Conservation (phyloP, 2,329 filamentous ascomycete species). For the Fusarium transvaalense region DNA sequence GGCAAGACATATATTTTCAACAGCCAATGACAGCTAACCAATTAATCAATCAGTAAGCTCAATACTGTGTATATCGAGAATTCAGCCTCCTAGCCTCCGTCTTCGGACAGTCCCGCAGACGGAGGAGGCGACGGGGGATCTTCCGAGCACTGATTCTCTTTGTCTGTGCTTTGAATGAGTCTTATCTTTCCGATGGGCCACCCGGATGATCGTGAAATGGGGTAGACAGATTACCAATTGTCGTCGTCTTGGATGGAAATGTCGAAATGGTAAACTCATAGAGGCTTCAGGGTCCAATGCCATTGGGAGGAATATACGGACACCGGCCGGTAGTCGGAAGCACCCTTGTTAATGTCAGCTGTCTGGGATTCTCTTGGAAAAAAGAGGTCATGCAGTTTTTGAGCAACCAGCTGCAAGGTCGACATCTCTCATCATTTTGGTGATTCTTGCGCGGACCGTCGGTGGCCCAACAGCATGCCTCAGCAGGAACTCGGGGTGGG, state of each 20-base stretch:
- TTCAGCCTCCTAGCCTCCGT: conserved; percentile 27
- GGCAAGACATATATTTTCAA: background rate
- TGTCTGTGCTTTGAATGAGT: conserved; percentile 10
- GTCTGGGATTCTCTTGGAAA: conserved; percentile 2
- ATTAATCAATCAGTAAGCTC: conserved; percentile 46
- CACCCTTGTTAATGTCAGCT: conserved; percentile 10
- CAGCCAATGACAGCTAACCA: conserved; percentile 34
- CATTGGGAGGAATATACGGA: conserved; percentile 27
- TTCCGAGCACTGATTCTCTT: conserved; percentile 6
- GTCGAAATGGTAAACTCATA: conserved; percentile 37
- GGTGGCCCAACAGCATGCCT: conserved; percentile 45
- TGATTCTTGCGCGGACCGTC: conserved; percentile 45
- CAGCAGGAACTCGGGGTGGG: conserved; percentile 51
- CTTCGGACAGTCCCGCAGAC: conserved; percentile 35
- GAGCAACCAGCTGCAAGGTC: conserved; percentile 2
- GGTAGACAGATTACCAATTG: conserved; percentile 35
- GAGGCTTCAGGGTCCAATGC: conserved; percentile 10
- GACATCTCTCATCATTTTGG: conserved; percentile 34
- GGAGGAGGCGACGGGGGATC: conserved; percentile 31
- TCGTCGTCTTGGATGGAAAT: conserved; percentile 22
- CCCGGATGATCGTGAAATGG: conserved; percentile 10
- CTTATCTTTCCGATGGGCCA: conserved; percentile 4
- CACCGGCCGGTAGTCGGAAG: conserved; percentile 49
- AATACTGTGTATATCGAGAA: conserved; percentile 12
- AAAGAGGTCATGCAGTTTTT: conserved; percentile 35